Evolutionary conservation across 2,329 filamentous ascomycete species (phyloP), one percentile per base, ranked within the genome.

Genomic region (Monosporascus sp.): DNA sequence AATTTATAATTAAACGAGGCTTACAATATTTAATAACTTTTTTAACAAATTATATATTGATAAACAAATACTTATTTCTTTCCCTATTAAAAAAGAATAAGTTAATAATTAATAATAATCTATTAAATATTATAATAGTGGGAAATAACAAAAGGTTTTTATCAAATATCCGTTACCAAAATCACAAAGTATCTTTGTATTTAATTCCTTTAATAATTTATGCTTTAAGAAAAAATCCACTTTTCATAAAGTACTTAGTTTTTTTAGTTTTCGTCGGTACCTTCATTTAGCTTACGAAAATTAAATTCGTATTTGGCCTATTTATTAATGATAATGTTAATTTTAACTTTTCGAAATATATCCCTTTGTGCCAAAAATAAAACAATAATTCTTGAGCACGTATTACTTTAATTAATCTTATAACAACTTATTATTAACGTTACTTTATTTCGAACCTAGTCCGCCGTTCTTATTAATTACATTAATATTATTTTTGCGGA

Each of bases 11-110:
- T 17, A 11, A 22, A 4, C 25, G n/a, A 5, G 5, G 8, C 45
- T 50, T 50, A 45, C 45, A 45, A 44, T 50, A 50, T 27, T 50
- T 44, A n/a, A 24, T 43, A 48, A 27, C 5, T 48, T 50, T n/a
- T 7, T 35, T 27, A 24, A 18, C 8, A 36, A 24, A 8, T 46
- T 31, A 1, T 35, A 48, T 11, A 17, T 51, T 24, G 18, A 43
- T 7, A 35, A 52, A 39, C 2, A 9, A 38, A 25, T 52, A 37
- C 6, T 39, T 15, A 17, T 20, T 31, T 36, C 8, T 20, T 35
- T 38, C 5, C 5, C 3, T 25, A 47, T 47, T 51, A 9, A 7
- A 20, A 37, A 24, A 9, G 2, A 8, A 36, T 9, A 17, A 48
- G 27, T 25, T 48, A 39, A 14, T 22, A 36, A 43, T 36, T 27